phyloP scores from a whole-genome alignment of 2,329 filamentous ascomycete genomes.

The Neoscytalidium dimidiatum region DNA sequence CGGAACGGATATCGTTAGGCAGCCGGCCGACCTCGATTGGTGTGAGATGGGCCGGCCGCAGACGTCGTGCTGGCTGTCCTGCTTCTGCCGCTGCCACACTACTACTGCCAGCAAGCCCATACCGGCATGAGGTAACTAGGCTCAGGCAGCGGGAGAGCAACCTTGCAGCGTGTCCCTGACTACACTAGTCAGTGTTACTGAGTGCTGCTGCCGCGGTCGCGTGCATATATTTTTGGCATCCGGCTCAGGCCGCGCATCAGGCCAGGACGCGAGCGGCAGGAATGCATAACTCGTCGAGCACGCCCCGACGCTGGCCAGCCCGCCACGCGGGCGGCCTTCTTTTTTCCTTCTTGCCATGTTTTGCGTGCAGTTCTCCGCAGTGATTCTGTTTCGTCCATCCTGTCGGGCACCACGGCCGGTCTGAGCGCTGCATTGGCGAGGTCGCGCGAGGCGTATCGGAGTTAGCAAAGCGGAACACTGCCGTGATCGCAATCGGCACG shows the following conservation, averaged over 20 bases:
- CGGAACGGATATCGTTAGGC: background rate
- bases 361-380: no score
- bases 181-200: conserved; percentile 4
- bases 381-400: background rate
- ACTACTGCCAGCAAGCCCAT: no score
- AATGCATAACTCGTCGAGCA: background rate
- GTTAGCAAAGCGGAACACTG: background rate
- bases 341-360: background rate
- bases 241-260: background rate
- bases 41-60: background rate
- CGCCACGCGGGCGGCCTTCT: background rate
- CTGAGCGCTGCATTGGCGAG: background rate
- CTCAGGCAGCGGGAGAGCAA: conserved; percentile 2
- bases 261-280: background rate
- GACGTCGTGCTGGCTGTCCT: background rate
- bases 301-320: background rate
- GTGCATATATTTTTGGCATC: conserved; percentile 4
- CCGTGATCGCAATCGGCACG: no score
- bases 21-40: background rate
- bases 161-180: conserved; percentile 18
- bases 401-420: background rate
- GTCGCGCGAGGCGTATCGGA: background rate
- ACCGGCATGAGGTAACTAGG: no score
- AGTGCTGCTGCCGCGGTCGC: background rate
- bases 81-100: background rate